phyloP scores from a whole-genome alignment of 1,139 yeast genomes.

The Hansenula lynferdii region DNA sequence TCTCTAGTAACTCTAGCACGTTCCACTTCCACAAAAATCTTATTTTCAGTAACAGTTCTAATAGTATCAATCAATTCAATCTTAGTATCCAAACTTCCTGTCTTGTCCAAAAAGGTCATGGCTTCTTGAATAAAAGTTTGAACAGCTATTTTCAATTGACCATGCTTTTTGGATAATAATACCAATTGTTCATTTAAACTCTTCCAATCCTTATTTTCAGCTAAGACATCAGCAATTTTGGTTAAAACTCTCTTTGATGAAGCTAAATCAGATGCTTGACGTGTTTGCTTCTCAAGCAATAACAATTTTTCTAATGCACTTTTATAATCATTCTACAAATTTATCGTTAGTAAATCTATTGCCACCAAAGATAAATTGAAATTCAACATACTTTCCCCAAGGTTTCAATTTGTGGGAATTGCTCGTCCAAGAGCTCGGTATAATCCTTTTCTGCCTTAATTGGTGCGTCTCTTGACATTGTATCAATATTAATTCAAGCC shows the following conservation, averaged over 20 bases:
- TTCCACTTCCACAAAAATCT: conserved; percentile 93
- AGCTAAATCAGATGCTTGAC: conserved; percentile 88
- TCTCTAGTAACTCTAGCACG: conserved; percentile 87
- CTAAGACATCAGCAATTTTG: conserved; percentile 64
- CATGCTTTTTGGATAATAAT: conserved; percentile 86
- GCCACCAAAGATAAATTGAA: conserved; percentile 11
- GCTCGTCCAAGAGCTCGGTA: conserved; percentile 76
- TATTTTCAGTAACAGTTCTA: conserved; percentile 88
- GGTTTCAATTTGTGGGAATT: conserved; percentile 74
- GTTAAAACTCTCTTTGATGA: conserved; percentile 84
- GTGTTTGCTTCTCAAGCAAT: conserved; percentile 84
- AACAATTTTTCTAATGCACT: conserved; percentile 77
- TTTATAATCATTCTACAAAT: conserved; percentile 44
- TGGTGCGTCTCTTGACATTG: conserved; percentile 95
- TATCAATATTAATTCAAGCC: no score
- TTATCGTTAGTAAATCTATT: conserved; percentile 10
- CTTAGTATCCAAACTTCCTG: conserved; percentile 55
- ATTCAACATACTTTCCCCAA: conserved; percentile 38
- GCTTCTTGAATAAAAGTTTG: conserved; percentile 73
- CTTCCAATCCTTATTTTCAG: conserved; percentile 65
- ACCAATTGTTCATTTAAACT: conserved; percentile 77
- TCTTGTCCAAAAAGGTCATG: conserved; percentile 54
- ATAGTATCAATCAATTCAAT: conserved; percentile 75
- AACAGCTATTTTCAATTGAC: conserved; percentile 87
- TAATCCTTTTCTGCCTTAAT: conserved; percentile 93